These are phyloP conservation scores for Mrakia hoshinonis DNA, from an alignment of 768 basidiomycete species.

Conservation along the genomic window DNA sequence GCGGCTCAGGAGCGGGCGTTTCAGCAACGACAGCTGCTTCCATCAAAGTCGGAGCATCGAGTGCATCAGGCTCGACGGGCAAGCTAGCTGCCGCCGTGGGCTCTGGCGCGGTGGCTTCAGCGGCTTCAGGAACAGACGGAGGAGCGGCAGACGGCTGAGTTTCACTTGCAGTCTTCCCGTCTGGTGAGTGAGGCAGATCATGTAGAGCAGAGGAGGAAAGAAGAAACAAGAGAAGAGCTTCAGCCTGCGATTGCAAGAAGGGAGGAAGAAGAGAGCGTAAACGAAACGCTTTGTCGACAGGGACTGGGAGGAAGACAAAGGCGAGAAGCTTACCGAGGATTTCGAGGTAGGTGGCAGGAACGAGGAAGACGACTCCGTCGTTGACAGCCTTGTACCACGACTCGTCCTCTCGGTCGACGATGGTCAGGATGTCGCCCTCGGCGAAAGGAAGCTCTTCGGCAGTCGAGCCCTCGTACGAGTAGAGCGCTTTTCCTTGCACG, in stretches of 20 bases:
- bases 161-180: no score
- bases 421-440: constrained; percentile 66
- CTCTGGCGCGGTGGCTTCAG: no score
- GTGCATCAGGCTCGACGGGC: no score
- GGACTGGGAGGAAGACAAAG: constrained; percentile 24
- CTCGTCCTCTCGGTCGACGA: constrained; percentile 72
- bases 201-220: constrained; percentile 37
- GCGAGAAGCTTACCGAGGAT: constrained; percentile 55
- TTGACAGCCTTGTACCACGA: constrained; percentile 97
- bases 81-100: no score
- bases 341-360: constrained; percentile 86
- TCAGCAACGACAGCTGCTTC: background rate
- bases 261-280: constrained; percentile 46
- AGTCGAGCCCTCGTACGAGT: constrained; percentile 60
- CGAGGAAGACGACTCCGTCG: constrained; percentile 74
- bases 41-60: no score
- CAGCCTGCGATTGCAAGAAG: constrained; percentile 42
- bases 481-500: constrained; percentile 71
- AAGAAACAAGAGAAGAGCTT: constrained; percentile 4
- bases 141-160: no score
- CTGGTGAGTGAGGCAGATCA: background rate
- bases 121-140: no score
- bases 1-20: background rate
- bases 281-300: constrained; percentile 23
- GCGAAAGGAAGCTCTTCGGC: constrained; percentile 76